Base-by-base conservation (phyloP, 2,329 filamentous ascomycete genomes). In the Penicillium frequentans region DNA sequence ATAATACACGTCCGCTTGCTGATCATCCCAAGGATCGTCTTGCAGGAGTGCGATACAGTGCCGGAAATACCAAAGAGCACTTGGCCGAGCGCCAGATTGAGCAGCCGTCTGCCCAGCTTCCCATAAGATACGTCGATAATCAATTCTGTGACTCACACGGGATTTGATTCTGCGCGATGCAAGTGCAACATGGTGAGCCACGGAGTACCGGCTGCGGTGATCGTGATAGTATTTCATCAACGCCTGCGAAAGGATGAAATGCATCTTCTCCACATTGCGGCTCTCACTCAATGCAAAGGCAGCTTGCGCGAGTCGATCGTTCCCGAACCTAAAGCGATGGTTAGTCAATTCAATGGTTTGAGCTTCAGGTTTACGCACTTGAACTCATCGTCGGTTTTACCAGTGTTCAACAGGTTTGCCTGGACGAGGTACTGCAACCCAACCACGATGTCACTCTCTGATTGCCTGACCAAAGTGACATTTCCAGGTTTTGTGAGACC, bases 371-470 rank as follows among this genome's bases (percentile, higher is more conserved):
- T 26, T 35, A 59, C 64, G 47, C 54, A 73, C 66, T 82, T 82
- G 73, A 96, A 97, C 42, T 87, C 84, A 72, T 96, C 91, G 67
- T 97, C 93, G 1, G 87, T 87, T 60, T 95, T 90, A 21, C 89
- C 90, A 1, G 90, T 84, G 54, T 93, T 85, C 42, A 98, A 81
- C 52, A 97, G 86, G 68, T 90, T 96, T 4, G 89, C 84, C 65
- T 91, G 86, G 19, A 97, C 83, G 10, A 92, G 86, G 29, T 86
- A 86, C 70, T 96, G 91, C n/a, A 98, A 81, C 0, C 91, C 93
- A 44, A 84, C 84, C 0, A 89, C 83, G 23, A 75, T 68, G 63
- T 92, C 89, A 56, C 84, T 79, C 66, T 90, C 85, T 0, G 86
- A 82, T 54, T 86, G 86, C 35, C 82, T 77, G 57, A 83, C 77